A percentile compares a stretch with the other conserved stretches of the same genome.
Conservation (phyloP, 305 asterid species). For the Fraxinus sp. region DNA sequence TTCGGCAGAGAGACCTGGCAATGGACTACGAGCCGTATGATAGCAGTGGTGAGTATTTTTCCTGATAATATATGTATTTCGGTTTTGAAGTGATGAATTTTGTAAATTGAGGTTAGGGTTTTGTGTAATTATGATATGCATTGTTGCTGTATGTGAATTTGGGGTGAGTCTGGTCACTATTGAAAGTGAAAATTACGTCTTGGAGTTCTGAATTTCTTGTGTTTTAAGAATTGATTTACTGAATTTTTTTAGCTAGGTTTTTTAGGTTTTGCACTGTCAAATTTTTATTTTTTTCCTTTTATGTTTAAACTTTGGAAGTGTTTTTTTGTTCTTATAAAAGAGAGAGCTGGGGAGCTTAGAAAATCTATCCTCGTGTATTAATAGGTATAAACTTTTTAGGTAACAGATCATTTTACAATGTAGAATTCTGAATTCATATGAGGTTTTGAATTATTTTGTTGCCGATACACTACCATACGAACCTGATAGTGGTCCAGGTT, state of each 20-base stretch:
- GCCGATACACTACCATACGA: background rate
- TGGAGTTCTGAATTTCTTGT: background rate
- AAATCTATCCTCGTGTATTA: background rate
- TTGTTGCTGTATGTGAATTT: conserved; percentile 21
- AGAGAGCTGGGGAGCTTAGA: background rate
- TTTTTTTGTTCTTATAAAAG: background rate
- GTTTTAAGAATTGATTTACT: background rate
- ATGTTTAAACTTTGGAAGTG: background rate
- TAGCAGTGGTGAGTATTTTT: conserved; percentile 53
- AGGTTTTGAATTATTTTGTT: background rate
- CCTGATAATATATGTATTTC: background rate
- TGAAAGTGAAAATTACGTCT: conserved; percentile 8
- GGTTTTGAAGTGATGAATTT: conserved; percentile 13
- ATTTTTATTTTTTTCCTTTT: background rate
- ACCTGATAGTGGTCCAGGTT: background rate
- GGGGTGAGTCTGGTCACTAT: background rate
- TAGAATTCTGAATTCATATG: background rate
- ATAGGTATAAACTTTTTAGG: background rate
- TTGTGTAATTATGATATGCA: conserved; percentile 27
- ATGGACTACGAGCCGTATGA: conserved; percentile 58
- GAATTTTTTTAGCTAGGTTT: background rate
- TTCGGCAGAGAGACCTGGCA: conserved; percentile 39
- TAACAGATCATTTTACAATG: background rate
- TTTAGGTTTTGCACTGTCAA: background rate
- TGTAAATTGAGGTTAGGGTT: conserved; percentile 27